Percentiles rank a stretch among this genome's conserved stretches.
Evolutionary conservation across 1,284 basidiomycete genomes (phyloP).

Genomic region (Leccinum solheimii): DNA sequence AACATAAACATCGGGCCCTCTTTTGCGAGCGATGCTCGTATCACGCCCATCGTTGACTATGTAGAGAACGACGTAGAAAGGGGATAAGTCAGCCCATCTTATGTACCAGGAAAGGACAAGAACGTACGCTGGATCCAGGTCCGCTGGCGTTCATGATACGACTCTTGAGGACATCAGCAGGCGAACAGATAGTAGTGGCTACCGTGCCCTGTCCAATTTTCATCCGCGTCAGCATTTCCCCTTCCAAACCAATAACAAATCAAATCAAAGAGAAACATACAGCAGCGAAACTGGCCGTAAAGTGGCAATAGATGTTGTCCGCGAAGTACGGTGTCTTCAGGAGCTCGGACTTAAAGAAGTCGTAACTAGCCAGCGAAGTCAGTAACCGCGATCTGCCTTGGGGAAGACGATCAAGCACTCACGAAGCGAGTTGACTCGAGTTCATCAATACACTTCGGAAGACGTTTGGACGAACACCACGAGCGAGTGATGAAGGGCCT

Average conservation of each 20-base stretch:
- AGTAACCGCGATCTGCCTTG: neutral
- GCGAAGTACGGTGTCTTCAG: constrained; percentile 69
- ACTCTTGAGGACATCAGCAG: constrained; percentile 89
- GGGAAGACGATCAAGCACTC: constrained; percentile 2
- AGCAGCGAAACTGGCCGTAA: constrained; percentile 83
- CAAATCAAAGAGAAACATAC: constrained; percentile 41
- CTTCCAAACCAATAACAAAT: neutral
- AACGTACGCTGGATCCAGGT: constrained; percentile 66
- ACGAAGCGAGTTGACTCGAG: constrained; percentile 81
- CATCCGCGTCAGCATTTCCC: neutral
- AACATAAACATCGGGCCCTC: constrained; percentile 93
- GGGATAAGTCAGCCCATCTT: neutral
- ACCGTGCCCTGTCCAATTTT: constrained; percentile 68
- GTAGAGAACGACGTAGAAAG: neutral
- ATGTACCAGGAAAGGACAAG: neutral
- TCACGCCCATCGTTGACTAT: constrained; percentile 71
- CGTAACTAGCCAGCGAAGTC: constrained; percentile 56
- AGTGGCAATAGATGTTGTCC: constrained; percentile 82
- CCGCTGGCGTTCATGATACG: constrained; percentile 91
- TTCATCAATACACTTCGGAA: constrained; percentile 90
- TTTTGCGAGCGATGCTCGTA: constrained; percentile 67
- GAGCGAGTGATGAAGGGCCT: constrained; percentile 69
- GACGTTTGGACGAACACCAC: constrained; percentile 86
- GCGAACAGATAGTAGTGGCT: constrained; percentile 91
- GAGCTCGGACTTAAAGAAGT: constrained; percentile 84